A percentile compares a stretch with the other conserved stretches of the same genome.
Evolutionary conservation across 2,329 filamentous ascomycete species (phyloP).

Genomic region (Fusarium sp.): DNA sequence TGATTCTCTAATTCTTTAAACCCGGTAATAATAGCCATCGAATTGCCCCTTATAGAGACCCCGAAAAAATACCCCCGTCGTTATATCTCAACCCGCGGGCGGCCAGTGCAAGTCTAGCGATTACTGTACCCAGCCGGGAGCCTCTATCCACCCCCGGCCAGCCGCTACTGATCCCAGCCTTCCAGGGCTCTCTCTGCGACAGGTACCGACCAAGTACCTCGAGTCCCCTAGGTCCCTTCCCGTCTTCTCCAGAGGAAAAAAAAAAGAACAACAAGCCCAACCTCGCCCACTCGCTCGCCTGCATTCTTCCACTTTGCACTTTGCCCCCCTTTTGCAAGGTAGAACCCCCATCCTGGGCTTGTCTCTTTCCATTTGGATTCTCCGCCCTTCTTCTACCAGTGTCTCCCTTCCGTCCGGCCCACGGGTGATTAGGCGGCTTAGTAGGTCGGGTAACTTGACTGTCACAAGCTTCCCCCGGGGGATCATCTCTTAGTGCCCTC

Average conservation of each 20-base stretch:
- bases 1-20: not conserved
- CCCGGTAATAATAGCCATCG: not conserved
- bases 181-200: conserved; percentile 16
- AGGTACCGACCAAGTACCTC: conserved; percentile 29
- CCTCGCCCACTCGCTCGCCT: not conserved
- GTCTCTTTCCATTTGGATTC: conserved; percentile 20
- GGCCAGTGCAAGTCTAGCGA: conserved; percentile 1
- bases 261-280: not conserved
- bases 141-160: conserved; percentile 18
- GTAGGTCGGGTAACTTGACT: conserved; percentile 1
- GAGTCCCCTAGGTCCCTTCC: not conserved
- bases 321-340: conserved; percentile 7
- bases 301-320: not conserved
- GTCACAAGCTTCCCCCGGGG: conserved; percentile 10
- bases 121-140: conserved; percentile 2
- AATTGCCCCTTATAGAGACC: not conserved
- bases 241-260: conserved; percentile 1
- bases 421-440: not conserved
- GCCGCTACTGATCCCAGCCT: conserved; percentile 11
- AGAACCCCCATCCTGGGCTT: not conserved
- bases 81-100: conserved; percentile 4
- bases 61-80: not conserved
- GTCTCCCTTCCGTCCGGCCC: conserved; percentile 1
- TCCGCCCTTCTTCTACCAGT: conserved; percentile 21
- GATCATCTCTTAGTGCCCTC: conserved; percentile 10